Evolutionary conservation across 1,284 basidiomycete species (phyloP).

Genomic region (Cutaneotrichosporon cyanovorans): DNA sequence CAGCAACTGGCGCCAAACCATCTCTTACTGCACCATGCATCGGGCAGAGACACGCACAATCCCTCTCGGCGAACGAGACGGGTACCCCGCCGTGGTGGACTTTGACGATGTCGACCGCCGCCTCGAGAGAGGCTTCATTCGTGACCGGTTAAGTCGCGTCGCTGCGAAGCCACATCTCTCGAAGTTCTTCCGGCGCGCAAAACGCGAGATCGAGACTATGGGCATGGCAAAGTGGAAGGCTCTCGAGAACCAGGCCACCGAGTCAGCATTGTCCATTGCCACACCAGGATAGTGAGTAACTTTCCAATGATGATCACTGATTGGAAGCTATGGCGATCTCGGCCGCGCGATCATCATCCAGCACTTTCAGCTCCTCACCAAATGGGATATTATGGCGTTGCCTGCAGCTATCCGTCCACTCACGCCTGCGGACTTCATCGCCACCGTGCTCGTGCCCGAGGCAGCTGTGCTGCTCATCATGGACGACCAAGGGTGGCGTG

Average conservation of each 20-base stretch:
- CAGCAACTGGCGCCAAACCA: not conserved
- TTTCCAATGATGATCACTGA: no score
- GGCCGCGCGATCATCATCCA: conserved; percentile 27
- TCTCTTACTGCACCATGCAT: conserved; percentile 33
- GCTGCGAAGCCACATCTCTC: conserved; percentile 18
- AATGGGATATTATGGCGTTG: conserved; percentile 19
- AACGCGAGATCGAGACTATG: conserved; percentile 15
- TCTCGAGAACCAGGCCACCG: conserved; percentile 13
- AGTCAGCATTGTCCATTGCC: conserved; percentile 9
- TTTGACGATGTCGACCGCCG: conserved; percentile 23
- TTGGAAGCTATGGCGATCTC: conserved; percentile 40
- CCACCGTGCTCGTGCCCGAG: conserved; percentile 39
- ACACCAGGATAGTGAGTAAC: conserved; percentile 41
- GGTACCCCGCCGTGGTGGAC: conserved; percentile 32
- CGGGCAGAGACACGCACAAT: conserved; percentile 31
- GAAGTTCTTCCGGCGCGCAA: conserved; percentile 16
- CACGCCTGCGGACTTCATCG: conserved; percentile 27
- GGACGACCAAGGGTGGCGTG: conserved; percentile 23
- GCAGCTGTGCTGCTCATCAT: conserved; percentile 34
- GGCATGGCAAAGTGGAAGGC: conserved; percentile 23
- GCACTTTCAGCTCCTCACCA: conserved; percentile 28
- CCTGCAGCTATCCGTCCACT: conserved; percentile 22
- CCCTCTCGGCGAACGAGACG: conserved; percentile 30
- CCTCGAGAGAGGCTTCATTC: conserved; percentile 25
- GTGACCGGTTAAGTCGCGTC: conserved; percentile 21